Evolutionary conservation across 2,329 filamentous ascomycete genomes (phyloP), one percentile per base, ranked within the genome.

Genomic region (Leptosphaerulina australis): DNA sequence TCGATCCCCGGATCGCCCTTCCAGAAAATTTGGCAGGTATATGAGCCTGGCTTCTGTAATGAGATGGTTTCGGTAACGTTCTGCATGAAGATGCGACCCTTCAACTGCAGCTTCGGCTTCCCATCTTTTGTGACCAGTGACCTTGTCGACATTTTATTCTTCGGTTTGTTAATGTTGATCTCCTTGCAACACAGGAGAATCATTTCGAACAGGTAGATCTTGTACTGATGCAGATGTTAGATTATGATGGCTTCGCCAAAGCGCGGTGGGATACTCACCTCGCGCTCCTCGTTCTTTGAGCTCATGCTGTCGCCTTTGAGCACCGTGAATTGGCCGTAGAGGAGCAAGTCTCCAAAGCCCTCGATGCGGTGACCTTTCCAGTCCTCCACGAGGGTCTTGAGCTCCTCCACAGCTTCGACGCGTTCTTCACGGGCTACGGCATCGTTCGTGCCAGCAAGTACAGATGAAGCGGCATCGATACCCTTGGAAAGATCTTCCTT

Each of bases 141-240:
- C 69, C 90, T 93, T 47, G 91, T 89, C 50, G 82, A 80, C 60
- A 84, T 76, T 61, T 84, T 83, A 55, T 85, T 84, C 69, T 88
- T 88, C 41, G 83, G 80, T 77, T 97, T 97, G 72, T 87, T 91
- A 10, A 89, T 84, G 47, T 91, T 88, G 44, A 94, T 82, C 68
- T 97, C 94, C 78, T 97, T 99, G 83, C 94, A 97, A 74, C 94
- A 97, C 24, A 99, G 83, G 33, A 99, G 79, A 50, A 99, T 99
- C 69, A 85, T 89, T 71, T 97, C 90, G 72, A 99, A 99, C 22
- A 99, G 85, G 74, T 96, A 99, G 55, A 99, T 95, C 73, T 96
- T 93, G 71, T 97, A 99, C 89, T 96, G 17, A 62, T 35, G n/a
- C 29, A 17, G 7, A 8, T 22, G 46, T 56, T 20, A 60, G 55